These are phyloP conservation scores for Lactarius psammicola DNA, from an alignment of 768 basidiomycete genomes.

Conservation along the genomic window DNA sequence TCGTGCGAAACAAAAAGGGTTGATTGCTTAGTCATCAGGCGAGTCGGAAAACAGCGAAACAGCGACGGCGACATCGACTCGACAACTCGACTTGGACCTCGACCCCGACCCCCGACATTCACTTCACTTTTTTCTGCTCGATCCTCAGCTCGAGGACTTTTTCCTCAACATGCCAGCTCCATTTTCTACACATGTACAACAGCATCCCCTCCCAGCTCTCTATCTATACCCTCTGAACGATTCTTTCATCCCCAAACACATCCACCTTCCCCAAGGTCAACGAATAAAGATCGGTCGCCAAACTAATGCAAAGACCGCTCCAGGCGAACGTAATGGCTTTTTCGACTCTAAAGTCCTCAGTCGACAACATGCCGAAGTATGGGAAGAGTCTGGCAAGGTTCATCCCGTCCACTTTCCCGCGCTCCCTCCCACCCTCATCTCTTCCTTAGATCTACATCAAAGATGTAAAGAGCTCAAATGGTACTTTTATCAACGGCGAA, in stretches of 20 bases:
- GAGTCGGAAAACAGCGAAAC: not conserved
- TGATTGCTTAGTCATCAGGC: not conserved
- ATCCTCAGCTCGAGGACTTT: not conserved
- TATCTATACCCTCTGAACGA: conserved; percentile 88
- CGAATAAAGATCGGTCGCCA: conserved; percentile 92
- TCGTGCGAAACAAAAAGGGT: not conserved
- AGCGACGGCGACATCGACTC: conserved; percentile 3
- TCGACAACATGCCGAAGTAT: conserved; percentile 97
- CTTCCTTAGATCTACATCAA: conserved; percentile 85
- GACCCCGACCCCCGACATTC: conserved; percentile 17
- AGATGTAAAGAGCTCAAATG: conserved; percentile 97
- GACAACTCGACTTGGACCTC: conserved; percentile 5
- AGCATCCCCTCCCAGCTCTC: conserved; percentile 36
- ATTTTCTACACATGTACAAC: conserved; percentile 22
- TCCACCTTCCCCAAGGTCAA: conserved; percentile 64
- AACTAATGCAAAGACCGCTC: conserved; percentile 93
- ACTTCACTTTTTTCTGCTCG: not conserved
- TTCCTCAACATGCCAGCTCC: conserved; percentile 23
- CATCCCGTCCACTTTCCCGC: conserved; percentile 28
- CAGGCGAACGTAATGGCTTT: conserved; percentile 90
- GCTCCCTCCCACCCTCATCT: conserved; percentile 27
- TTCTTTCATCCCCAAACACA: conserved; percentile 92
- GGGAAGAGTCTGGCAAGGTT: conserved; percentile 89
- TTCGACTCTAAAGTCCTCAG: conserved; percentile 96
- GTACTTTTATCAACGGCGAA: conserved; percentile 97